Conservation (phyloP, 345 rosid species). For the Sonneratia caseolaris region DNA sequence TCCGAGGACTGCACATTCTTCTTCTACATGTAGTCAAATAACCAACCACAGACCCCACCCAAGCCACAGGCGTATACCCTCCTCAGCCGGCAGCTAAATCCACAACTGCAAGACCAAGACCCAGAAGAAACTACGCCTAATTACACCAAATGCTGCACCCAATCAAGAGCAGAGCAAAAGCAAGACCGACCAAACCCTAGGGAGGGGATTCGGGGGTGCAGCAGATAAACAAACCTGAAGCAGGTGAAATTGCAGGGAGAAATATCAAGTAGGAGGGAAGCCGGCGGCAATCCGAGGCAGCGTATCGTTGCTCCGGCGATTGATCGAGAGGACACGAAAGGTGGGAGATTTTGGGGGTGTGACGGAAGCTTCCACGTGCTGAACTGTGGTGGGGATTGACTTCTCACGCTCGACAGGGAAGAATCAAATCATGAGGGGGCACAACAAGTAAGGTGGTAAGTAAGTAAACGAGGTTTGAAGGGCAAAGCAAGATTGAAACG, state of each 20-base stretch:
- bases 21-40: not conserved
- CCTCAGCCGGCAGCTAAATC: not conserved
- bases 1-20: not conserved
- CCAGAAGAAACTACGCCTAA: not conserved
- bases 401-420: too few species aligned
- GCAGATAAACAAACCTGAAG: not conserved
- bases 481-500: too few species aligned
- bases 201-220: not conserved
- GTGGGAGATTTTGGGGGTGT: too few species aligned
- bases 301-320: not conserved
- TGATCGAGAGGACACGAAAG: not conserved
- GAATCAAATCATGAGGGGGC: slow-evolving; percentile 3
- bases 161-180: not conserved
- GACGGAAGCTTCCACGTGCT: slow-evolving; percentile 5
- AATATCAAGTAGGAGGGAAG: not conserved
- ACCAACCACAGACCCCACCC: not conserved
- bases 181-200: not conserved
- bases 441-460: too few species aligned
- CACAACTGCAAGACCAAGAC: not conserved
- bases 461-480: too few species aligned
- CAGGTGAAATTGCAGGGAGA: not conserved
- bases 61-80: not conserved
- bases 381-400: not conserved
- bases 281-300: not conserved
- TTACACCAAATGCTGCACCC: not conserved